These are phyloP conservation scores for Pestalotiopsis sp. DNA, from an alignment of 2,329 filamentous ascomycete species.

Conservation along the genomic window DNA sequence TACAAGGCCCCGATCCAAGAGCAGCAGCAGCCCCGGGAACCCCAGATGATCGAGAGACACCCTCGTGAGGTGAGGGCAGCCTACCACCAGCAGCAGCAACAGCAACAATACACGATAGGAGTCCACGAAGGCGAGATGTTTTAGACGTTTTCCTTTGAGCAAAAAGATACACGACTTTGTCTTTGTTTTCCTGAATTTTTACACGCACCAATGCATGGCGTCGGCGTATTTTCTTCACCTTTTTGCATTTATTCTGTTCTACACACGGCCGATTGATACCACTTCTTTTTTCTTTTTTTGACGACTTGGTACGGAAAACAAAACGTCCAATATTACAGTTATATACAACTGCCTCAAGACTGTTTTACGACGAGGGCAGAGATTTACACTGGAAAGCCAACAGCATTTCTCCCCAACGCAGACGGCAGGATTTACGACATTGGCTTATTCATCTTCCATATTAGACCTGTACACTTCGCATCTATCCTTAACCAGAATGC, in stretches of 20 bases:
- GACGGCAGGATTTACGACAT: neutral
- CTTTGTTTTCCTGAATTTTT: constrained; percentile 10
- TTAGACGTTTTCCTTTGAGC: constrained; percentile 28
- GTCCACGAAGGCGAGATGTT: constrained; percentile 58
- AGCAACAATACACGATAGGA: constrained; percentile 45
- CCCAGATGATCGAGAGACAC: constrained; percentile 28
- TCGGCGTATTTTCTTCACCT: constrained; percentile 20
- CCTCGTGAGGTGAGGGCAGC: constrained; percentile 37
- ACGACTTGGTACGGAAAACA: constrained; percentile 1
- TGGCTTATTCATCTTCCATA: neutral
- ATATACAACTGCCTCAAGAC: constrained; percentile 4
- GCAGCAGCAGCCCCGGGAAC: neutral
- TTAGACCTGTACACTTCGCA: constrained; percentile 25
- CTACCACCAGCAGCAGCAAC: constrained; percentile 33
- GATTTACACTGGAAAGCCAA: neutral
- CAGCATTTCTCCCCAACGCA: constrained; percentile 7
- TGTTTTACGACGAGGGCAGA: neutral
- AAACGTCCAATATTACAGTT: neutral
- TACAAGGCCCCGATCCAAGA: constrained; percentile 24
- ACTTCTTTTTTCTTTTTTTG: constrained; percentile 18
- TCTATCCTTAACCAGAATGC: constrained; percentile 15
- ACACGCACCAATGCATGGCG: constrained; percentile 37
- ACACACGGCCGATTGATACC: constrained; percentile 22
- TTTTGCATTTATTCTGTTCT: constrained; percentile 13
- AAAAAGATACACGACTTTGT: constrained; percentile 20